These are phyloP conservation scores for Suhomyces sp. DNA, from an alignment of 805 yeast genomes.

Conservation along the genomic window DNA sequence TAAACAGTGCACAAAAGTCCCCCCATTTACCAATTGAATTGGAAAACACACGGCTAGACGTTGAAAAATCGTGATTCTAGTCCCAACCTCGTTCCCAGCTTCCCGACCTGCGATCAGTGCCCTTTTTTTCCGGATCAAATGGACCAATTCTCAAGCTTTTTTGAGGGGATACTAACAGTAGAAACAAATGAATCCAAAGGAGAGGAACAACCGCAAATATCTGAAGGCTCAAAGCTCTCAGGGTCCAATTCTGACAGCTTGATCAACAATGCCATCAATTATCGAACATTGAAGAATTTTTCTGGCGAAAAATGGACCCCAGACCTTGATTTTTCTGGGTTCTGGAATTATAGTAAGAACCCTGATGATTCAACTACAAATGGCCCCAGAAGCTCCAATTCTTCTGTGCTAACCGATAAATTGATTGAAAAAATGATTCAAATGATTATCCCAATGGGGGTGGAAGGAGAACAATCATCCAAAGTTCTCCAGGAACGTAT, in stretches of 20 bases:
- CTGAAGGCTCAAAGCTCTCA: neutral
- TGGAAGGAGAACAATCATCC: constrained; percentile 44
- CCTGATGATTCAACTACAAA: constrained; percentile 13
- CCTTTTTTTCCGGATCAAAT: no score
- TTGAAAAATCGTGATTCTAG: no score
- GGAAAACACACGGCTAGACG: no score
- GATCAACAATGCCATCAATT: constrained; percentile 8
- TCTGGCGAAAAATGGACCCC: constrained; percentile 2
- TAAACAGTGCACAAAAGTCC: no score
- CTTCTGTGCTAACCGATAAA: constrained; percentile 53
- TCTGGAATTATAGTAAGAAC: constrained; percentile 25
- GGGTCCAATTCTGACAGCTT: constrained; percentile 4
- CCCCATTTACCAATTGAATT: no score
- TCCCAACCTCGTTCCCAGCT: no score
- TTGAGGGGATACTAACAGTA: constrained; percentile 37
- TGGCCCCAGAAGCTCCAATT: constrained; percentile 15
- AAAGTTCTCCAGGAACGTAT: constrained; percentile 50
- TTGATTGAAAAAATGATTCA: constrained; percentile 68
- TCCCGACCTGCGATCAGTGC: no score
- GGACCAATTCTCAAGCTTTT: constrained; percentile 39
- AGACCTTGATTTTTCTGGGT: constrained; percentile 16
- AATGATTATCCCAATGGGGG: constrained; percentile 66
- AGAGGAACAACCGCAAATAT: neutral
- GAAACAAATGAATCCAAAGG: constrained; percentile 5
- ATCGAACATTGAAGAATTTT: neutral